Evolutionary conservation across 2,329 filamentous ascomycete species (phyloP).

Genomic region (Phialemoniopsis sp.): DNA sequence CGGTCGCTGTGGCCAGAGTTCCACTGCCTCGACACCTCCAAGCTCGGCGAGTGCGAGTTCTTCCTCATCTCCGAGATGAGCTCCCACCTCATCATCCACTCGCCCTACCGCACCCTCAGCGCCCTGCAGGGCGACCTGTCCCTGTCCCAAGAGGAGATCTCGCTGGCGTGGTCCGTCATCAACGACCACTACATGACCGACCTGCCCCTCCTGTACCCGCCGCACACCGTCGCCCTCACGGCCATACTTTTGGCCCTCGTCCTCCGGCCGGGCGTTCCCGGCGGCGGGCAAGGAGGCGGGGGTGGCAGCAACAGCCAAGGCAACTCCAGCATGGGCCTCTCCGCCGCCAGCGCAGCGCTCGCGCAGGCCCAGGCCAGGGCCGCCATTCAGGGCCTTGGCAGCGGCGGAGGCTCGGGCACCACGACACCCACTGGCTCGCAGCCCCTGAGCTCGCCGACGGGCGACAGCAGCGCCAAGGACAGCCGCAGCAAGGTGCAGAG

Average conservation of each 20-base stretch:
- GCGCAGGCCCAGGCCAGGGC: conserved; percentile 12
- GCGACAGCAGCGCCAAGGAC: conserved; percentile 6
- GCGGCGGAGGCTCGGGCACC: no score
- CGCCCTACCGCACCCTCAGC: conserved; percentile 79
- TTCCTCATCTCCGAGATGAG: conserved; percentile 87
- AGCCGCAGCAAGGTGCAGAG: conserved; percentile 53
- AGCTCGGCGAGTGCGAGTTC: conserved; percentile 92
- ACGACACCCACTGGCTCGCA: background rate
- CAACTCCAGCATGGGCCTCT: conserved; percentile 9
- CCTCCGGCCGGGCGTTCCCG: conserved; percentile 41
- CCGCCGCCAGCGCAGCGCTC: conserved; percentile 1
- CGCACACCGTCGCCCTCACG: conserved; percentile 85
- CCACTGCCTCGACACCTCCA: conserved; percentile 71
- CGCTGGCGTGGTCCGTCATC: conserved; percentile 75
- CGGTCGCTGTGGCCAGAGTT: conserved; percentile 78
- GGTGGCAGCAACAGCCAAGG: conserved; percentile 7
- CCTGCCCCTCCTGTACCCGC: conserved; percentile 77
- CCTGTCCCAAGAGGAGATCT: conserved; percentile 73
- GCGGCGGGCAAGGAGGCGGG: background rate
- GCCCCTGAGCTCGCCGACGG: background rate
- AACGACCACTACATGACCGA: conserved; percentile 94
- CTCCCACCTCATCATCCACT: conserved; percentile 84
- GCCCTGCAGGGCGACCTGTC: conserved; percentile 66
- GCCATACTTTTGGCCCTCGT: conserved; percentile 83
- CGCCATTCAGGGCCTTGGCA: conserved; percentile 4